Evolutionary conservation across 768 basidiomycete species (phyloP), one percentile per base, ranked within the genome.

Genomic region (Leccinum aurantiacum): DNA sequence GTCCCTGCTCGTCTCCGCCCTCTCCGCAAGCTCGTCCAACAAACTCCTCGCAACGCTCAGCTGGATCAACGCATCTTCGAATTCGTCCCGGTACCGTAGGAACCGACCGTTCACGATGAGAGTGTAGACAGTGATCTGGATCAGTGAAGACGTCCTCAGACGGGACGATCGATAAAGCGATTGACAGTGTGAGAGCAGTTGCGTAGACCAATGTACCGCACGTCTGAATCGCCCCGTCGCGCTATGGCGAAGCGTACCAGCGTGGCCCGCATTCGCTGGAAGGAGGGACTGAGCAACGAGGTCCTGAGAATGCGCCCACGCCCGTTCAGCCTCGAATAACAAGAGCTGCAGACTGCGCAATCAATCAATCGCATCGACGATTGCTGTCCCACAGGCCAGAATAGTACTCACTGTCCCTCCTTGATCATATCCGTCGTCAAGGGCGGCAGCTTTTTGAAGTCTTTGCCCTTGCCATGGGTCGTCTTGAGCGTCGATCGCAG

Each of bases 301-400:
- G 56, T 92, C 91, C 72, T 95, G 92, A 5, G 94, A 87, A 74
- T 94, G 86, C 1, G 91, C 87, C 87, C 94, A 94, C 31, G 93
- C 91, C 48, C 96, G 86, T 72, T 98, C 96, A 9, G 93, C 85
- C 71, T 97, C 93, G 67, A 95, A 88, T 9, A 98, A 80, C 50
- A 95, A 76, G 11, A 97, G 81, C 66, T 95, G 89, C 6, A 95
- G 81, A 67, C 91, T 93, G 57, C 27, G 56, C 48, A 13, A 53
- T 48, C 50, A 57, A 51, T 49, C 38, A 57, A 51, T 49, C 38
- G 52, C 37, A 53, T 60, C 58, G 62, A 57, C 57, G 44, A 62
- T 55, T 55, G 41, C 60, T 57, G 58, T 53, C 17, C 60, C 50
- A 17, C 6, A 10, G 49, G 38, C n/a, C n/a, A 27, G 27, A 51